Conservation (phyloP, 192 early-diverging fungal genomes). For the Dimargaris cristalligena region DNA sequence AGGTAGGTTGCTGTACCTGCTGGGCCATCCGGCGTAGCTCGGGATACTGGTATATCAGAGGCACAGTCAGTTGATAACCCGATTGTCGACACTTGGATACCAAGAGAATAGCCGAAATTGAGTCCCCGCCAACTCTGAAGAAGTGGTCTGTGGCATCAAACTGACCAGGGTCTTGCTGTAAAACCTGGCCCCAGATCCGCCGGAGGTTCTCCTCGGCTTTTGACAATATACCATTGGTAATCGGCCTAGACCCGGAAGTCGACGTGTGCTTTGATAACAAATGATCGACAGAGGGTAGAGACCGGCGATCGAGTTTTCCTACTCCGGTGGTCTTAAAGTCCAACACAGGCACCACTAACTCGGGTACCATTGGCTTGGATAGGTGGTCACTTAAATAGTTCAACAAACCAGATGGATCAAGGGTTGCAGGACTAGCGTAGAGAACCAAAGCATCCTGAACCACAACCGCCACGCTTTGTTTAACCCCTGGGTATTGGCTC, state of each 20-base stretch:
- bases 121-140: slow-evolving; percentile 22
- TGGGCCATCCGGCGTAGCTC: no score
- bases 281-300: neutral
- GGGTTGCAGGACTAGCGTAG: slow-evolving; percentile 12
- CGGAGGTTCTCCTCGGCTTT: neutral
- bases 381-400: neutral
- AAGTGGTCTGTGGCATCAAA: slow-evolving; percentile 9
- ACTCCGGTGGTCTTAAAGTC: neutral
- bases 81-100: neutral
- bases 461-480: slow-evolving; percentile 13
- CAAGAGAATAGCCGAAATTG: slow-evolving; percentile 12
- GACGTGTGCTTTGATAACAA: no score
- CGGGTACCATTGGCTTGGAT: neutral
- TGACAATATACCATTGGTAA: neutral
- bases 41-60: neutral
- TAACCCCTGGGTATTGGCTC: slow-evolving; percentile 11
- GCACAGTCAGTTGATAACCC: slow-evolving; percentile 7
- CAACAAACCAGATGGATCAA: neutral
- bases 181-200: neutral
- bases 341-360: neutral
- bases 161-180: neutral
- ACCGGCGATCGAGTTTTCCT: neutral
- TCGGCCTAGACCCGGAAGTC: neutral
- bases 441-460: slow-evolving; percentile 11
- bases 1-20: no score